Conservation (phyloP, 495 filamentous ascomycete genomes). For the Talaromyces liani region DNA sequence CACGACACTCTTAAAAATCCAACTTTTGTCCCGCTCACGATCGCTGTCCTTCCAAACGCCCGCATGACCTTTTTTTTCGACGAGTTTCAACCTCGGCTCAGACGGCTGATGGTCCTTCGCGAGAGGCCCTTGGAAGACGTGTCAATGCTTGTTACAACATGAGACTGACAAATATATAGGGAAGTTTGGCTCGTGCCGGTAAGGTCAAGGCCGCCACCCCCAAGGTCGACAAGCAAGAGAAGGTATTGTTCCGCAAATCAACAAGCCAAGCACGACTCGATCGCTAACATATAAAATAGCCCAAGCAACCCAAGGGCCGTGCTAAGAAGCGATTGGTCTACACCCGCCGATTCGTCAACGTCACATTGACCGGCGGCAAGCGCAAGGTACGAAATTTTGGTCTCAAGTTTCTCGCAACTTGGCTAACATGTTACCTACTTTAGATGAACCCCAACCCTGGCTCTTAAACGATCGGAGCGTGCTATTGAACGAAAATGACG, state of each 20-base stretch:
- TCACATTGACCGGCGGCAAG: slow-evolving; percentile 98
- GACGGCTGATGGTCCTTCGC: not conserved
- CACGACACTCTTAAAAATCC: not conserved
- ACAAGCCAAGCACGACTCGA: slow-evolving; percentile 7
- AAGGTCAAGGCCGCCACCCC: slow-evolving; percentile 92
- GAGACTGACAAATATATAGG: not conserved
- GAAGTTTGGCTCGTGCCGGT: slow-evolving; percentile 37
- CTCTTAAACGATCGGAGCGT: slow-evolving; percentile 12
- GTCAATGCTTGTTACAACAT: not conserved
- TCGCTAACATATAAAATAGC: slow-evolving; percentile 28
- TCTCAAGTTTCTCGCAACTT: not conserved
- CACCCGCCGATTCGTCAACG: slow-evolving; percentile 98
- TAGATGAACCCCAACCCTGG: slow-evolving; percentile 38
- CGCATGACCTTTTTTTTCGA: no score
- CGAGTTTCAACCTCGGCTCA: no score
- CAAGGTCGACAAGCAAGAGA: slow-evolving; percentile 53
- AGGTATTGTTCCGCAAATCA: slow-evolving; percentile 3
- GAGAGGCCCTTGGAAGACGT: not conserved
- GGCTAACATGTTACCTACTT: not conserved
- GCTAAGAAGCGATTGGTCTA: slow-evolving; percentile 97
- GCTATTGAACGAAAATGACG: not conserved
- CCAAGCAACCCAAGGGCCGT: slow-evolving; percentile 81
- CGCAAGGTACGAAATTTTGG: slow-evolving; percentile 62
- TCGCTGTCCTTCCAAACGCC: no score
- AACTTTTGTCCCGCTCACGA: not conserved